These are phyloP conservation scores for Irineochytrium annulatum DNA, from an alignment of 192 early-diverging fungal species.

Conservation along the genomic window DNA sequence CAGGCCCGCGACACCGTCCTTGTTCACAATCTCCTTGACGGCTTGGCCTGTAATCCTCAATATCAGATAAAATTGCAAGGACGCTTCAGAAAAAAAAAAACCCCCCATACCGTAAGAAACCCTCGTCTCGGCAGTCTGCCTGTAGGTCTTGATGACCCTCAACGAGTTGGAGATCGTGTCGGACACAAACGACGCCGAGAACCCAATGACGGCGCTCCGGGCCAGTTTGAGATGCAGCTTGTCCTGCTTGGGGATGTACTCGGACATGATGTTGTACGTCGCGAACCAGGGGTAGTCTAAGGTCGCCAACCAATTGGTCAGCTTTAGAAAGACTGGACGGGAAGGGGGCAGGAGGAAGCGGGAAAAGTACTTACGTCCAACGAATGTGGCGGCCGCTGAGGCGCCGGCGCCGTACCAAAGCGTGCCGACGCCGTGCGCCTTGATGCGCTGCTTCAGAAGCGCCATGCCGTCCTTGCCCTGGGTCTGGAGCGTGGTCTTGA, in stretches of 20 bases:
- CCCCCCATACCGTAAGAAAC: conserved; percentile 14
- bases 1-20: conserved; percentile 40
- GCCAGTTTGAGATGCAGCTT: conserved; percentile 25
- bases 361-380: no score
- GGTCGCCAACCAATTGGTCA: neutral
- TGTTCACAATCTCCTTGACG: conserved; percentile 34
- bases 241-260: conserved; percentile 31
- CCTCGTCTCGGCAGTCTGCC: conserved; percentile 29
- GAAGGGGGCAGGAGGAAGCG: no score
- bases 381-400: conserved; percentile 36
- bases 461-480: conserved; percentile 24
- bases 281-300: conserved; percentile 25
- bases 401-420: conserved; percentile 43
- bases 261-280: conserved; percentile 36
- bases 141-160: conserved; percentile 44
- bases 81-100: neutral
- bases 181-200: conserved; percentile 28
- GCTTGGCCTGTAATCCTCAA: conserved; percentile 16
- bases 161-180: conserved; percentile 40
- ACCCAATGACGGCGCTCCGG: conserved; percentile 39
- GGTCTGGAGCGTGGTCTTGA: conserved; percentile 44
- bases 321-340: neutral
- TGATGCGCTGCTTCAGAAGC: conserved; percentile 22
- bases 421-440: conserved; percentile 29
- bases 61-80: neutral